phyloP scores from a whole-genome alignment of 345 rosid genomes.

The Brassica incana region DNA sequence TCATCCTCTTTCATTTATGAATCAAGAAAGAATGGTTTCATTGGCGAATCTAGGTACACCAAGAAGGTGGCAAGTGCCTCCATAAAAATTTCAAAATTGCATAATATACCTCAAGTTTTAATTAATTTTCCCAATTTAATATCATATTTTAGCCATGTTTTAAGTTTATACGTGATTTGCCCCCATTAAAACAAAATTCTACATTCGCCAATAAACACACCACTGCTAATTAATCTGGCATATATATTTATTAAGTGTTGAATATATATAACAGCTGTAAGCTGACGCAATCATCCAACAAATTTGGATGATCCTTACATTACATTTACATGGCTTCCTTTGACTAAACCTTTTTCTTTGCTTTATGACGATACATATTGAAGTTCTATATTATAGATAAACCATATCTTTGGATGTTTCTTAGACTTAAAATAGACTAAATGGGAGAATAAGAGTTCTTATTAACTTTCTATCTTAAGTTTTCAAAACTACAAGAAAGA shows the following conservation, averaged over 20 bases:
- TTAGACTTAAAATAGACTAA: background rate
- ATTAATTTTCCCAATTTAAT: too few species aligned
- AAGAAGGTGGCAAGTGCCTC: too few species aligned
- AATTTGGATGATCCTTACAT: conserved; percentile 31
- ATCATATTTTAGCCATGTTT: too few species aligned
- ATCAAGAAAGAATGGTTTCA: background rate
- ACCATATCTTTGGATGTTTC: background rate
- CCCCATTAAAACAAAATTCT: too few species aligned
- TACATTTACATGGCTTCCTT: conserved; percentile 28
- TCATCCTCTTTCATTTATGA: background rate
- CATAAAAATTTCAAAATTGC: too few species aligned
- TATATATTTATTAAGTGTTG: background rate
- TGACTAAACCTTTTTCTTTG: conserved; percentile 21
- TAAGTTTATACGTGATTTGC: too few species aligned
- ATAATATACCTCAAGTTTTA: too few species aligned
- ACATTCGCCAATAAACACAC: background rate
- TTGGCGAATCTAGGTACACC: too few species aligned
- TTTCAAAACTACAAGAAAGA: background rate
- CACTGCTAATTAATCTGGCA: background rate
- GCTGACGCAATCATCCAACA: conserved; percentile 37
- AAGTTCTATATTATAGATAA: background rate
- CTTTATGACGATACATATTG: conserved; percentile 2
- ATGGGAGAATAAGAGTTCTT: background rate
- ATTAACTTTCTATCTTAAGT: background rate
- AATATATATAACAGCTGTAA: conserved; percentile 27